Evolutionary conservation across 345 rosid species (phyloP).

Genomic region (Excoecaria cochinchinensis): DNA sequence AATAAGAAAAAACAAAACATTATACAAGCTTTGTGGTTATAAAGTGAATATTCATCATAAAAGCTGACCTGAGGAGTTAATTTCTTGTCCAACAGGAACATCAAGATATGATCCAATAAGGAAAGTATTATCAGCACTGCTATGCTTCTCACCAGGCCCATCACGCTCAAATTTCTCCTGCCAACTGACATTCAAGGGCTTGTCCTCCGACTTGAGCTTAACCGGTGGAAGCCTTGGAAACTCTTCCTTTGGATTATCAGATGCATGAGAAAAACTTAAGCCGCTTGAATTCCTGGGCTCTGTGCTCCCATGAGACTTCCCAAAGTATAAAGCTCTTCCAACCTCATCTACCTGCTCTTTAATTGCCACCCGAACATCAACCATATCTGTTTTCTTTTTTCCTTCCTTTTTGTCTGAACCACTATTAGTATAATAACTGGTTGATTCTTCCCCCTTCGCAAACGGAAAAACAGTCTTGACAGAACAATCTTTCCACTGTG

Average conservation of each 20-base stretch:
- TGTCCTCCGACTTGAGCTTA: slow-evolving; percentile 91
- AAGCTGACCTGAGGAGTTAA: slow-evolving; percentile 78
- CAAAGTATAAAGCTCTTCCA: slow-evolving; percentile 73
- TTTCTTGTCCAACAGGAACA: slow-evolving; percentile 93
- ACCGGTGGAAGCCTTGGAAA: slow-evolving; percentile 95
- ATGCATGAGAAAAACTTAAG: slow-evolving; percentile 50
- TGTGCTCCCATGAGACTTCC: slow-evolving; percentile 52
- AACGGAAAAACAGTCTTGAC: slow-evolving; percentile 73
- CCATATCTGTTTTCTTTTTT: slow-evolving; percentile 52
- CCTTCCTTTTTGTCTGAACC: slow-evolving; percentile 62
- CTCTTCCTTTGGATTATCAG: slow-evolving; percentile 74
- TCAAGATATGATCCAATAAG: slow-evolving; percentile 86
- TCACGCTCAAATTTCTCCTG: slow-evolving; percentile 84
- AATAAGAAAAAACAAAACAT: not conserved
- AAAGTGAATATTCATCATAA: slow-evolving; percentile 1
- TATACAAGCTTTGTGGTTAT: not conserved
- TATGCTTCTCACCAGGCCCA: slow-evolving; percentile 52
- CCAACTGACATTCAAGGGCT: slow-evolving; percentile 63
- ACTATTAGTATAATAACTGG: slow-evolving; percentile 36
- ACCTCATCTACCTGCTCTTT: slow-evolving; percentile 92
- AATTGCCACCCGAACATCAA: slow-evolving; percentile 55
- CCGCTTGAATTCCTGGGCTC: slow-evolving; percentile 49
- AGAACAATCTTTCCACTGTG: slow-evolving; percentile 68
- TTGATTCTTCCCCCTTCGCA: slow-evolving; percentile 52
- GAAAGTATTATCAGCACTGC: slow-evolving; percentile 60